phyloP scores from a whole-genome alignment of 345 rosid genomes.

The Barbarea vulgaris region DNA sequence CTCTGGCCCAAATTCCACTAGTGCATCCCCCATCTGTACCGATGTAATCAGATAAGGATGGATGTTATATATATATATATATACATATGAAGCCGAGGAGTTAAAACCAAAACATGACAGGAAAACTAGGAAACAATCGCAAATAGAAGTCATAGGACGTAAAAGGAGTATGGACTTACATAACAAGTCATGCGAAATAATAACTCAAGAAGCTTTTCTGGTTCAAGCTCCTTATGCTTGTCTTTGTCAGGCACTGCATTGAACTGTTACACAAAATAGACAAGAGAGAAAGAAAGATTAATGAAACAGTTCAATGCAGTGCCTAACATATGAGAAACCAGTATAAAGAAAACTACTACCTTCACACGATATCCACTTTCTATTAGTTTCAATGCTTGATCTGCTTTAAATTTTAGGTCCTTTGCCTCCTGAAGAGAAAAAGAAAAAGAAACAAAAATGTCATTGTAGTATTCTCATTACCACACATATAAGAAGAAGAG shows the following conservation, averaged over 20 bases:
- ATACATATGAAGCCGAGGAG: background rate
- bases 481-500: background rate
- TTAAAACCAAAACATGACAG: conserved; percentile 6
- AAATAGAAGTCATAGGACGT: background rate
- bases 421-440: conserved; percentile 63
- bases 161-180: conserved; percentile 46
- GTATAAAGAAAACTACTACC: conserved; percentile 47
- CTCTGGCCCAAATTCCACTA: conserved; percentile 71
- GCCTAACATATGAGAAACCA: background rate
- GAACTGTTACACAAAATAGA: conserved; percentile 56
- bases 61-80: background rate
- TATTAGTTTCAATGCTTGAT: conserved; percentile 59
- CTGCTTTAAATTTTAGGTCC: conserved; percentile 78
- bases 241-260: conserved; percentile 54
- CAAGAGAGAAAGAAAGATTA: background rate
- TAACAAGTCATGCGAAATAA: conserved; percentile 58
- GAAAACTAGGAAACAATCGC: background rate
- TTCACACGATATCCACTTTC: conserved; percentile 88
- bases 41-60: conserved; percentile 10
- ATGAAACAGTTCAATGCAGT: too few relatives aligned
- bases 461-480: background rate
- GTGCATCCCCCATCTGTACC: conserved; percentile 66
- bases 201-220: conserved; percentile 62
- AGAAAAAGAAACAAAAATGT: background rate
- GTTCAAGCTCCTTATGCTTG: conserved; percentile 49